These are phyloP conservation scores for Penicillium digitatum DNA, from an alignment of 2,329 filamentous ascomycete species.

Conservation along the genomic window DNA sequence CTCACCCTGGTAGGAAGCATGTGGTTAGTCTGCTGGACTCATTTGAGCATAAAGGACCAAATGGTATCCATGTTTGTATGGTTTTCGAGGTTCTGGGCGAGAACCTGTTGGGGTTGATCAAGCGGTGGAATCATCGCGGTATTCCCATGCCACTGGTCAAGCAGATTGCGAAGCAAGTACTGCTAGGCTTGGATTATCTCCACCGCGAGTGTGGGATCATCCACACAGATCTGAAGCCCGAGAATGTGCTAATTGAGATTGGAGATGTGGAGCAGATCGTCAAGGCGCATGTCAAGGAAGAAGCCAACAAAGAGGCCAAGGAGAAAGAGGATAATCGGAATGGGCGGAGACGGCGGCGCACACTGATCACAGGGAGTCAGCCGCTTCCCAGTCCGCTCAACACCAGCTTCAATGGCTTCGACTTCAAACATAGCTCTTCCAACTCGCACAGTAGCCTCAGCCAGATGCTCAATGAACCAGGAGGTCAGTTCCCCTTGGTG, in stretches of 20 bases:
- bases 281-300: conserved; percentile 84
- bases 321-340: conserved; percentile 93
- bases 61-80: conserved; percentile 97
- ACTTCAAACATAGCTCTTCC: conserved; percentile 59
- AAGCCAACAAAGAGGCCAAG: conserved; percentile 63
- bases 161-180: conserved; percentile 97
- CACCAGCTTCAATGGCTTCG: conserved; percentile 77
- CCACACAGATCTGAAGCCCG: conserved; percentile 94
- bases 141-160: conserved; percentile 96
- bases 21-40: conserved; percentile 95
- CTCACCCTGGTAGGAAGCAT: conserved; percentile 89
- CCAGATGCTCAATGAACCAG: conserved; percentile 70
- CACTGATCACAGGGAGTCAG: conserved; percentile 94
- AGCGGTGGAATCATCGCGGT: conserved; percentile 95
- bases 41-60: conserved; percentile 95
- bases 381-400: conserved; percentile 92
- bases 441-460: conserved; percentile 72
- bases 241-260: conserved; percentile 98
- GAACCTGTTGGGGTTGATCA: conserved; percentile 91
- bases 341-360: conserved; percentile 81
- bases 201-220: conserved; percentile 98
- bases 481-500: conserved; percentile 53
- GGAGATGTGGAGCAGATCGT: conserved; percentile 98
- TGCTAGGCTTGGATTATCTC: conserved; percentile 91
- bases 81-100: conserved; percentile 97